Conservation (phyloP, 306 rosid species). For the Begonia peltatifolia region DNA sequence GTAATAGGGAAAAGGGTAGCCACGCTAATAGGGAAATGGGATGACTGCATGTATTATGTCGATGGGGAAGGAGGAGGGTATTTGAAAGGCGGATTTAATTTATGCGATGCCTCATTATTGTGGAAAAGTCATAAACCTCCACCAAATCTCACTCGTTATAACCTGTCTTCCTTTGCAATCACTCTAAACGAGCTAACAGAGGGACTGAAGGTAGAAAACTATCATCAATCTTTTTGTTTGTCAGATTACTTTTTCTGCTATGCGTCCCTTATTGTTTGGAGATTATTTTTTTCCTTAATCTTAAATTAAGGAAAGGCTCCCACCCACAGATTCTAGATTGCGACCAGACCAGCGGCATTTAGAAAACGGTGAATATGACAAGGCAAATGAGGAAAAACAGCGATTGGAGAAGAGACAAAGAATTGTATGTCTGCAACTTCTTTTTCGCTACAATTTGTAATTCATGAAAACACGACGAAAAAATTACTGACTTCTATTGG, state of each 20-base stretch:
- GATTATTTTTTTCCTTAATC: constrained; percentile 79
- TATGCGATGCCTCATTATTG: constrained; percentile 35
- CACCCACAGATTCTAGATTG: constrained; percentile 96
- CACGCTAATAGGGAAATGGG: constrained; percentile 86
- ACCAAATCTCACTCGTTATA: constrained; percentile 69
- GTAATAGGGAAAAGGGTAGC: constrained; percentile 46
- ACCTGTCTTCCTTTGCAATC: constrained; percentile 85
- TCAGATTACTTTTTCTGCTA: constrained; percentile 21
- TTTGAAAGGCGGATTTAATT: constrained; percentile 31
- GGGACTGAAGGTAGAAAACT: constrained; percentile 64
- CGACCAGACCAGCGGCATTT: constrained; percentile 96
- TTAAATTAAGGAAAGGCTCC: constrained; percentile 98
- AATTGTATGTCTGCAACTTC: constrained; percentile 46
- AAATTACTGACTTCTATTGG: no score
- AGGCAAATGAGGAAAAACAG: constrained; percentile 81
- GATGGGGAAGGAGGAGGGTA: constrained; percentile 44
- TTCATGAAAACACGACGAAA: no score
- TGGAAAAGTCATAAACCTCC: constrained; percentile 77
- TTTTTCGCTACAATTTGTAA: no score
- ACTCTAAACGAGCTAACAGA: constrained; percentile 68
- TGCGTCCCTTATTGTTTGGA: constrained; percentile 39
- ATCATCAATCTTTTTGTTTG: constrained; percentile 3
- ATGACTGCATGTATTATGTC: constrained; percentile 57
- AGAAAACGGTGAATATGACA: constrained; percentile 93
- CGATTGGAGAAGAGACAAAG: constrained; percentile 89